phyloP scores from a whole-genome alignment of 768 basidiomycete genomes.

The Rhodotorula diobovata region DNA sequence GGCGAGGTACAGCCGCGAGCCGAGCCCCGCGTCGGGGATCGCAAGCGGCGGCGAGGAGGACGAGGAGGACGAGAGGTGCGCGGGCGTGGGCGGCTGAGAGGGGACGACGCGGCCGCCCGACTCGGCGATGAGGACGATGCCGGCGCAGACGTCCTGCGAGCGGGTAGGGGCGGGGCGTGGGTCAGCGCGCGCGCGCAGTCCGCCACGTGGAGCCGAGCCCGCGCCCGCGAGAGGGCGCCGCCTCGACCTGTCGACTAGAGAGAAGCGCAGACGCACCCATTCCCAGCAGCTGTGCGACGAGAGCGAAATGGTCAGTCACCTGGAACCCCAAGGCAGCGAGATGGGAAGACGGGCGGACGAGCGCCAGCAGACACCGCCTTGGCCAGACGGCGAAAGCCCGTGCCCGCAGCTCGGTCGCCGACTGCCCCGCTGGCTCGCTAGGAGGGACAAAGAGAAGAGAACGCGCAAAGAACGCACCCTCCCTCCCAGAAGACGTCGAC shows the following conservation, averaged over 20 bases:
- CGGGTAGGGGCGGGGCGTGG: background rate
- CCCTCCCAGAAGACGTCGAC: constrained; percentile 39
- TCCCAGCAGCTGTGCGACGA: constrained; percentile 27
- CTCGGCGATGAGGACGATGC: constrained; percentile 27
- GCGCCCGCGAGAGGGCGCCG: background rate
- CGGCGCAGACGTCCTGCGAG: constrained; percentile 36
- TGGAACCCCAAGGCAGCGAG: too few relatives aligned
- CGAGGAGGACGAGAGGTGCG: constrained; percentile 1
- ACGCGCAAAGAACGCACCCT: constrained; percentile 5
- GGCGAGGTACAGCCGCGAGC: constrained; percentile 39
- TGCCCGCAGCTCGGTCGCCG: too few relatives aligned
- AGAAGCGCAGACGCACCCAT: constrained; percentile 24
- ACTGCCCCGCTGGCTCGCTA: background rate
- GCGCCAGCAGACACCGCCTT: too few relatives aligned
- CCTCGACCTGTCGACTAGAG: too few relatives aligned
- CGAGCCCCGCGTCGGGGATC: constrained; percentile 38
- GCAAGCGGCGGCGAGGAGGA: constrained; percentile 5
- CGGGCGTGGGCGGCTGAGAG: constrained; percentile 21
- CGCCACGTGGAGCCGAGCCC: too few relatives aligned
- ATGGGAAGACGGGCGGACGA: background rate
- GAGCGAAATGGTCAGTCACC: background rate
- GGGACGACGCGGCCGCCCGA: constrained; percentile 38
- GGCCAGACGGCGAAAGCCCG: too few relatives aligned
- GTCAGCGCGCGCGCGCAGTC: background rate
- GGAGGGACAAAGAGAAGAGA: background rate